Evolutionary conservation across 2,329 filamentous ascomycete species (phyloP), one percentile per base, ranked within the genome.

Genomic region (Cordyceps tenuipes): DNA sequence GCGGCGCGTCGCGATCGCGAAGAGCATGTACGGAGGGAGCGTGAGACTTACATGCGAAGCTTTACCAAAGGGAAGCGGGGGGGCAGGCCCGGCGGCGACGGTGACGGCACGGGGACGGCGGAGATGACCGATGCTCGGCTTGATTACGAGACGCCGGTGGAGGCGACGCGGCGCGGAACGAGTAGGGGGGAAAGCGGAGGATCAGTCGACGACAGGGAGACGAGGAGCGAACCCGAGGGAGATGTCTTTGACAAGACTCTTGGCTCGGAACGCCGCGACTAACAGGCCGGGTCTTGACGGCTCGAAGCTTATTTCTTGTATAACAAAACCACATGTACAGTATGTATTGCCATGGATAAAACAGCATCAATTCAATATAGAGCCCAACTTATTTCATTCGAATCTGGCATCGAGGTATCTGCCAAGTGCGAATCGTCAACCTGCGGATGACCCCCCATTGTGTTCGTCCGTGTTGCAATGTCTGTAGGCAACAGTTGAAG

Each of bases 21-120:
- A 10, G 36, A 44, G n/a, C n/a, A 21, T 19, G 31, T 41, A n/a
- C 39, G 43, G 29, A 68, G 53, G 67, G 71, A 54, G 69, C 74
- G 62, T 43, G 51, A 53, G 29, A 63, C 62, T 61, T 68, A 69
- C 55, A 54, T 58, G 48, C 43, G 68, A 62, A 64, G 68, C 56
- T 57, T 66, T 58, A 5, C 19, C 17, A 29, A 44, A 47, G 26
- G 31, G 44, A 13, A 9, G 44, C n/a, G 26, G n/a, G 6, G n/a
- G 36, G 12, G 5, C 36, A 15, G 17, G 5, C 23, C 31, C 7
- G 9, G 26, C n/a, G 10, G 13, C 5, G 13, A 19, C 3, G 17
- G 19, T 17, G 41, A 19, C 26, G 9, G 31, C n/a, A 4, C 13
- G 49, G 12, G 13, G 8, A 3, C n/a, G 50, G 3, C 19, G 19